phyloP scores from a whole-genome alignment of 2,329 filamentous ascomycete species.

The Colletotrichum sp. region DNA sequence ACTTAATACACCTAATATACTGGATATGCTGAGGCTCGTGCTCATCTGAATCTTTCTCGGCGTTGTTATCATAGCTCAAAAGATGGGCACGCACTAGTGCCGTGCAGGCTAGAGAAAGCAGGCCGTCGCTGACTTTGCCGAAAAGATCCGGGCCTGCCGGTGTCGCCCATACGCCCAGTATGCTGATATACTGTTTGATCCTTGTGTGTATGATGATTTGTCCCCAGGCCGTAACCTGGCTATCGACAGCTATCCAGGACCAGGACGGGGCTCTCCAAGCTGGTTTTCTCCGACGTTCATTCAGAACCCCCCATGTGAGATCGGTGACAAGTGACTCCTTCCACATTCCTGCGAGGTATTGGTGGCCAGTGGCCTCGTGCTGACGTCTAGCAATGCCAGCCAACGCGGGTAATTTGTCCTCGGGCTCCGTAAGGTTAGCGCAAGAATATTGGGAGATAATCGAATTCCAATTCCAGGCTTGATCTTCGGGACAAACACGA shows the following conservation, averaged over 20 bases:
- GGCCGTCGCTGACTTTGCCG: too few species aligned
- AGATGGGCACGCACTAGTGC: too few species aligned
- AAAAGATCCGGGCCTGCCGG: too few species aligned
- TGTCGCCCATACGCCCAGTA: too few species aligned
- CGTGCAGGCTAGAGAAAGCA: too few species aligned
- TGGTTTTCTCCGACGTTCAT: not conserved
- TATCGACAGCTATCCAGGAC: not conserved
- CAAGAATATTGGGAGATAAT: not conserved
- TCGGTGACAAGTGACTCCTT: not conserved
- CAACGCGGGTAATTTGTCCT: not conserved
- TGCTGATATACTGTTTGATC: too few species aligned
- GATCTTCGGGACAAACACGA: not conserved
- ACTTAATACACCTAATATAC: too few species aligned
- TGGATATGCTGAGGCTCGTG: too few species aligned
- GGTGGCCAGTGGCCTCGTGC: not conserved
- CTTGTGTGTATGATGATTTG: too few species aligned
- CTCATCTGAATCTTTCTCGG: too few species aligned
- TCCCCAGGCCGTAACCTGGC: too few species aligned
- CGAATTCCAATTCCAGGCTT: not conserved
- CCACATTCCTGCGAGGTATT: not conserved
- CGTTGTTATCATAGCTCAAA: too few species aligned
- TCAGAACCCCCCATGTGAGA: accelerated
- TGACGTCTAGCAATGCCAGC: not conserved
- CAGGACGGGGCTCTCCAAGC: not conserved
- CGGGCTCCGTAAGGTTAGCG: accelerated